phyloP scores from a whole-genome alignment of 495 filamentous ascomycete species.

The Astrothelium macrocarpum region DNA sequence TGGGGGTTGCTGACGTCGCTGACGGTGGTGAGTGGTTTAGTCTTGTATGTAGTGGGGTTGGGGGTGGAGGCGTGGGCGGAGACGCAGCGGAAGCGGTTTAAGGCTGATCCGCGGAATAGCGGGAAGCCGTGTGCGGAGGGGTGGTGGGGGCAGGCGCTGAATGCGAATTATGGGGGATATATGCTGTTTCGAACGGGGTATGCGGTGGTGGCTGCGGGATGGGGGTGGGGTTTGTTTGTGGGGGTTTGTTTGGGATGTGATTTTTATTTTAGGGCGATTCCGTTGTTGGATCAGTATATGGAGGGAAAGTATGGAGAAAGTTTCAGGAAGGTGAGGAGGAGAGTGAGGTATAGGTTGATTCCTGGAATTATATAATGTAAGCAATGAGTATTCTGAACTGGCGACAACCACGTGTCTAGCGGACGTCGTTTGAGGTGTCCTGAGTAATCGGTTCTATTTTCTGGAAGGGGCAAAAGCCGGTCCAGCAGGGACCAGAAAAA shows the following conservation, averaged over 20 bases:
- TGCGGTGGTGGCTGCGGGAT: constrained; percentile 7
- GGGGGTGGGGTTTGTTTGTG: not conserved
- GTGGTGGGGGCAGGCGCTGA: constrained; percentile 9
- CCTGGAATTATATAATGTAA: not conserved
- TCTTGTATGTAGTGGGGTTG: constrained; percentile 7
- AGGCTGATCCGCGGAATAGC: constrained; percentile 13
- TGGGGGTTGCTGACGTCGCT: not conserved
- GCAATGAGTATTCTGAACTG: not conserved
- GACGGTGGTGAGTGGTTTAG: not conserved
- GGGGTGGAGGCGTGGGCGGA: constrained; percentile 12
- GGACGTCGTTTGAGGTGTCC: not conserved
- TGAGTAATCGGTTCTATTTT: too few relatives aligned
- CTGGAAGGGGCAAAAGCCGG: too few relatives aligned
- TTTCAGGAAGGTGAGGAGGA: not conserved
- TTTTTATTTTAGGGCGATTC: not conserved
- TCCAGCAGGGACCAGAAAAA: too few relatives aligned
- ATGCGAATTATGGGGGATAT: constrained; percentile 19
- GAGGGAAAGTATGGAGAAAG: not conserved
- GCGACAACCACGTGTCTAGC: not conserved
- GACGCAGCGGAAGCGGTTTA: constrained; percentile 14
- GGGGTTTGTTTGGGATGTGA: not conserved
- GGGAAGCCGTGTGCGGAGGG: constrained; percentile 16
- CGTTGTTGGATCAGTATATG: not conserved
- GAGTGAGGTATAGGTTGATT: constrained; percentile 2
- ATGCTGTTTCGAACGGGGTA: constrained; percentile 15